These are phyloP conservation scores for Naematelia aurantialba DNA, from an alignment of 768 basidiomycete species.

Conservation along the genomic window DNA sequence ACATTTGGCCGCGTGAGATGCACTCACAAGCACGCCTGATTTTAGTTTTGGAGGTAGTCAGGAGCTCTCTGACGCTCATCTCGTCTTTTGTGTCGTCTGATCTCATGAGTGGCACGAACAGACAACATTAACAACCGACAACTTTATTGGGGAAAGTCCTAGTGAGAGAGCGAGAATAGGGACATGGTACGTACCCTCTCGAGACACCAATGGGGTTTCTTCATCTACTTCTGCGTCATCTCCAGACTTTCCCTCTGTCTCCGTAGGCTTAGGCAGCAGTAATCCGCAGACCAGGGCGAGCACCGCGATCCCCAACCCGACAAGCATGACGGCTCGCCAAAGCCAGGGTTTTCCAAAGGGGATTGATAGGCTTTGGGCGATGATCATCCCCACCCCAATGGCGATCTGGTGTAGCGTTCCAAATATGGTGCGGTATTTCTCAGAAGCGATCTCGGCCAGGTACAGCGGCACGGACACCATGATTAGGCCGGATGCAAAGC, in stretches of 20 bases:
- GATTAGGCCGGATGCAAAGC: slow-evolving; percentile 47
- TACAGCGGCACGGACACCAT: slow-evolving; percentile 68
- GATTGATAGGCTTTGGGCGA: slow-evolving; percentile 37
- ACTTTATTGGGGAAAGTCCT: too few relatives aligned
- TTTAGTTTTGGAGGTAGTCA: slow-evolving; percentile 20
- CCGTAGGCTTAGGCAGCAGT: slow-evolving; percentile 3
- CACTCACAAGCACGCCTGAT: slow-evolving; percentile 27
- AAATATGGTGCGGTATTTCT: slow-evolving; percentile 58
- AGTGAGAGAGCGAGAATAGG: too few relatives aligned
- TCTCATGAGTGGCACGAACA: too few relatives aligned
- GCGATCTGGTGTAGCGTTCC: slow-evolving; percentile 44
- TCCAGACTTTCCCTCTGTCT: too few relatives aligned
- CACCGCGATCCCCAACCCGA: slow-evolving; percentile 27
- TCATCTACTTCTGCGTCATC: too few relatives aligned
- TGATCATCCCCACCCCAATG: slow-evolving; percentile 45
- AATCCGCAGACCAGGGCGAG: slow-evolving; percentile 34
- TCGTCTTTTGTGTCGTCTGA: slow-evolving; percentile 2
- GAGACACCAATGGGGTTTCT: too few relatives aligned
- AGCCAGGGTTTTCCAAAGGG: slow-evolving; percentile 27
- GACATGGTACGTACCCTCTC: too few relatives aligned
- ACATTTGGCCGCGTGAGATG: too few relatives aligned
- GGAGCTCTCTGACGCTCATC: slow-evolving; percentile 25
- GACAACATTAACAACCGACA: too few relatives aligned
- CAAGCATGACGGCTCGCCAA: slow-evolving; percentile 41
- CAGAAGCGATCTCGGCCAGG: slow-evolving; percentile 76